Base-by-base conservation (phyloP, 192 early-diverging fungal species). In the Spizellomyces punctatus region DNA sequence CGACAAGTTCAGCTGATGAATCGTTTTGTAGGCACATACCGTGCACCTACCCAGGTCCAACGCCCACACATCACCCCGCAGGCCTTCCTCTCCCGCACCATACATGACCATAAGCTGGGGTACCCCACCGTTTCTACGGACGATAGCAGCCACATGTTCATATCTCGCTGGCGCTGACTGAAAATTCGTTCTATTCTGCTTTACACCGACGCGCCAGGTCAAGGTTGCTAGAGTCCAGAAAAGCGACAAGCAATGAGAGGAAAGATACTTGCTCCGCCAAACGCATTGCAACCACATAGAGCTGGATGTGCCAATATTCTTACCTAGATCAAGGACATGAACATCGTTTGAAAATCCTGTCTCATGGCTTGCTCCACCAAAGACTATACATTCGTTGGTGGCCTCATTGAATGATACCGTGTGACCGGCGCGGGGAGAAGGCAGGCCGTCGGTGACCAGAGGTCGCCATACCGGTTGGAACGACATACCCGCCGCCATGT, bases 321-420 rank as follows among this genome's bases (percentile, higher is more conserved):
- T 61, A 78, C 77, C 59, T 8, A 79, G 21, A 52, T 81, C 69
- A 43, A 81, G 56, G 10, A 46, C 10, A 48, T 69, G 52, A 1
- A 81, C 43, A 44, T 76, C 69, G 63, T 75, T 64, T 61, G 9
- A 47, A 41, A 76, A 73, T 9, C 77, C 77, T n/a, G 78, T 63
- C 52, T 81, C 80, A 54, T 81, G 80, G 42, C 67, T 76, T 5
- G 80, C 80, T 8, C 80, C 80, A 6, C 73, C 80, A 63, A 81
- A 81, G 10, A 81, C 44, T 4, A 79, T 17, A 64, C 73, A 76
- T 16, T 46, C 48, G 8, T 43, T 42, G 8, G 36, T 12, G 43
- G 6, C 10, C 8, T 74, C 56, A 52, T 60, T 44, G 65, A 22
- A 67, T 5, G 68, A 58, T 21, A 78, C 63, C 6, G 80, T 74